Conservation (phyloP, 1,284 basidiomycete species). For the Fomes fomentarius region DNA sequence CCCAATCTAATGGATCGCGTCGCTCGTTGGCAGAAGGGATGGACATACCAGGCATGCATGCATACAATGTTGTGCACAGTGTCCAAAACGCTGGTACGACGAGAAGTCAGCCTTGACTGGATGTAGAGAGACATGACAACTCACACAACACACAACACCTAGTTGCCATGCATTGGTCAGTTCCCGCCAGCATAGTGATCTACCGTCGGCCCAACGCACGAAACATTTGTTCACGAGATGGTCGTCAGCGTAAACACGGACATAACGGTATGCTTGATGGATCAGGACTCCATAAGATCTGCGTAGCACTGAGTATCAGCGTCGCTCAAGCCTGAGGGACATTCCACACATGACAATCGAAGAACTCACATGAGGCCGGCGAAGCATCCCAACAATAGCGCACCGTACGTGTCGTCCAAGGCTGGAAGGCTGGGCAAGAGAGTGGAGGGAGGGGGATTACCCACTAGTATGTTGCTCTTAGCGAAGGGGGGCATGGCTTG, state of each 20-base stretch:
- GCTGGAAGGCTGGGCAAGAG: not conserved
- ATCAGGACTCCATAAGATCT: slow-evolving; percentile 6
- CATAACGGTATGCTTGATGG: slow-evolving; percentile 7
- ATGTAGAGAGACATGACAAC: not conserved
- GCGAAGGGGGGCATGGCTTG: too few species aligned
- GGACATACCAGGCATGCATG: slow-evolving; percentile 6
- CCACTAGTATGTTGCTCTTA: too few species aligned
- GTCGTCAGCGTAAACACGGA: not conserved
- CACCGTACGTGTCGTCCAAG: not conserved
- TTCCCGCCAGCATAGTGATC: too few species aligned
- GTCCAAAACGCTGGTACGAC: not conserved
- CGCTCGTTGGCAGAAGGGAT: too few species aligned
- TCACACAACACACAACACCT: not conserved
- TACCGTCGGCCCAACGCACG: not conserved
- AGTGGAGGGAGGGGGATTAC: too few species aligned
- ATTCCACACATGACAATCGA: not conserved
- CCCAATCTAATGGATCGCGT: not conserved
- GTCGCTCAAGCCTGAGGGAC: not conserved
- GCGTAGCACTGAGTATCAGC: too few species aligned
- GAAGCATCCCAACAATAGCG: not conserved
- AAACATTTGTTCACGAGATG: not conserved
- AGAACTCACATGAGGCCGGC: not conserved
- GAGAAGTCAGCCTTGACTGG: not conserved
- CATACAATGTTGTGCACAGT: not conserved
- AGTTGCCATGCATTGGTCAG: too few species aligned